Conservation (phyloP, 106 monocot genomes). For the Dendrobium catenatum region DNA sequence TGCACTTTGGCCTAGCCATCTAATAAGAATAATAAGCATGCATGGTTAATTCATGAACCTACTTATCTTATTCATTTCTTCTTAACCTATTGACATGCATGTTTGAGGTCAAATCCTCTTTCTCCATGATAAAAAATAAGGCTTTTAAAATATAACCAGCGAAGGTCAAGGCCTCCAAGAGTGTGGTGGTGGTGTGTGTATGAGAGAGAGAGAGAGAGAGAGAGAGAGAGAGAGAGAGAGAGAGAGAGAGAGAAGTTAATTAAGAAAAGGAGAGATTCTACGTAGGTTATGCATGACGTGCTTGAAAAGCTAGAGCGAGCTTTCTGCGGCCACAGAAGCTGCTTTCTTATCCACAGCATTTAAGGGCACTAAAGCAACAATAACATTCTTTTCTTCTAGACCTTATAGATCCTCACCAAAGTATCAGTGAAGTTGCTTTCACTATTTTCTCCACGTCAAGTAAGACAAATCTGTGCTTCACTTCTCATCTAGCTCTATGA, state of each 20-base stretch:
- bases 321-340: neutral
- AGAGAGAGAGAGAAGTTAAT: neutral
- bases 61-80: neutral
- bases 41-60: neutral
- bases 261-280: slow-evolving; percentile 2
- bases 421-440: neutral
- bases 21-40: too few species aligned
- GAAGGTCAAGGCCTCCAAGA: neutral
- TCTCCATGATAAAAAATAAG: too few species aligned
- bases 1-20: too few species aligned
- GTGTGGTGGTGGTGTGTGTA: neutral
- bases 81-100: neutral
- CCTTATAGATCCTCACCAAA: slow-evolving; percentile 2
- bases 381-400: slow-evolving; percentile 16
- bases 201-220: neutral
- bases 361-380: neutral
- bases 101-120: neutral
- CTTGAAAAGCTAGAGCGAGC: slow-evolving; percentile 17
- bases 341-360: neutral
- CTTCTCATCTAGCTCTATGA: neutral
- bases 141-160: neutral
- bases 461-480: slow-evolving; percentile 16
- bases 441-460: neutral
- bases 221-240: neutral
- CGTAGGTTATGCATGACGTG: slow-evolving; percentile 17